Base-by-base conservation (phyloP, 78 protist species). In the Dictyostelium citrinum region DNA sequence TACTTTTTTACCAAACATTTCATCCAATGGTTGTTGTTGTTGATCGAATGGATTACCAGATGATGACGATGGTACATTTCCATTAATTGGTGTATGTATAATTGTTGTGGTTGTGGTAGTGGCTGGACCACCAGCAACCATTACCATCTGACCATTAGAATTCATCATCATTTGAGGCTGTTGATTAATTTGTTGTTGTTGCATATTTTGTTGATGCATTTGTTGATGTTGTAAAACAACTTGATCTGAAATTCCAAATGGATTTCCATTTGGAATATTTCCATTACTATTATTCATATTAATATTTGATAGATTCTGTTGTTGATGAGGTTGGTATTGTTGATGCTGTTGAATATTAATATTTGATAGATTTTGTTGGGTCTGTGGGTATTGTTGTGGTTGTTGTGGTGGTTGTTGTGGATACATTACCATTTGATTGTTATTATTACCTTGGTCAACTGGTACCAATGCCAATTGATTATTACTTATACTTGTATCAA, bases 1-100 rank as follows among this genome's bases (percentile, higher is more conserved):
- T 4, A 55, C 14, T 14, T 83, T 67, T 43, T 27, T 16, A 70
- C 90, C 90, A 68, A 82, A 70, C 39, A 82, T 70, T 82, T 82
- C 81, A 70, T 70, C 75, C 12, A 45, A 60, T 22, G 72, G 81
- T 55, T 37, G 61, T 31, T 49, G 81, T 74, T 43, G 43, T 74
- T 43, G 68, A 37, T 49, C 77, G 7, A 70, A 80, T 77, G 83
- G 83, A 16, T 77, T 77, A 39, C 80, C 80, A 10, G 11, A 11
- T 27, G n/a, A 17, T 5, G 17, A 22, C 7, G 77, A 70, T 41
- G 43, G 29, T 16, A 22, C 17, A 41, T 37, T n/a, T n/a, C 46
- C 55, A 75, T 22, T 24, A 14, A 80, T 29, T 35, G 43, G 84
- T 22, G 43, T 31, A 35, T 49, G 60, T 31, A n/a, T 55, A 80